These are phyloP conservation scores for Daldinia concentrica DNA, from an alignment of 495 filamentous ascomycete species.

Conservation along the genomic window DNA sequence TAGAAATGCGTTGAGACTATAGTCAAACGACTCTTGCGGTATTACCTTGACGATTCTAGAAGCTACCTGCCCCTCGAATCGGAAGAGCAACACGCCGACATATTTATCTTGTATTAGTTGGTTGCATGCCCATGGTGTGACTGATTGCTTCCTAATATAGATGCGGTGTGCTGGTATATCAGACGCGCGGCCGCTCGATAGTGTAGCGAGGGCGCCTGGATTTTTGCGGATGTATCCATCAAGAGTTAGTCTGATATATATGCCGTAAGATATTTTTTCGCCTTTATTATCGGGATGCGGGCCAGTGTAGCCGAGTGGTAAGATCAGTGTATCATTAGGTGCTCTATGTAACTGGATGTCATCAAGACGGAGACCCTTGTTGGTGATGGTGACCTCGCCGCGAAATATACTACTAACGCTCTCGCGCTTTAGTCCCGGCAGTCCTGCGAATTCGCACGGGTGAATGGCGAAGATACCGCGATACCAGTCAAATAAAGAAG, in stretches of 20 bases:
- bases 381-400: conserved; percentile 23
- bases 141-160: conserved; percentile 15
- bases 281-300: background rate
- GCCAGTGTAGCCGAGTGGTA: conserved; percentile 6
- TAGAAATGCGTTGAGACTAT: conserved; percentile 8
- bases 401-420: background rate
- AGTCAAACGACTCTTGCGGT: conserved; percentile 19
- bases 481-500: conserved; percentile 1
- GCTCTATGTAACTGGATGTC: conserved; percentile 9
- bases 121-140: background rate
- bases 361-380: conserved; percentile 21
- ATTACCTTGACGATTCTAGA: conserved; percentile 13
- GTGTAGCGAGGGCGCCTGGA: conserved; percentile 1
- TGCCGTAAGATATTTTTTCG: conserved; percentile 4
- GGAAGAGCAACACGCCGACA: conserved; percentile 13
- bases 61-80: background rate
- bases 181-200: background rate
- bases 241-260: conserved; percentile 11
- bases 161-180: conserved; percentile 20
- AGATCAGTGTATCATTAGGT: background rate
- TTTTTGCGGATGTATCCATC: conserved; percentile 27
- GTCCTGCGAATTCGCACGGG: conserved; percentile 15
- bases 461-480: conserved; percentile 26
- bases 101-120: conserved; percentile 2
- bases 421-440: background rate